Base-by-base conservation (phyloP, 2,329 filamentous ascomycete genomes). In the Blumeriella jaapii region DNA sequence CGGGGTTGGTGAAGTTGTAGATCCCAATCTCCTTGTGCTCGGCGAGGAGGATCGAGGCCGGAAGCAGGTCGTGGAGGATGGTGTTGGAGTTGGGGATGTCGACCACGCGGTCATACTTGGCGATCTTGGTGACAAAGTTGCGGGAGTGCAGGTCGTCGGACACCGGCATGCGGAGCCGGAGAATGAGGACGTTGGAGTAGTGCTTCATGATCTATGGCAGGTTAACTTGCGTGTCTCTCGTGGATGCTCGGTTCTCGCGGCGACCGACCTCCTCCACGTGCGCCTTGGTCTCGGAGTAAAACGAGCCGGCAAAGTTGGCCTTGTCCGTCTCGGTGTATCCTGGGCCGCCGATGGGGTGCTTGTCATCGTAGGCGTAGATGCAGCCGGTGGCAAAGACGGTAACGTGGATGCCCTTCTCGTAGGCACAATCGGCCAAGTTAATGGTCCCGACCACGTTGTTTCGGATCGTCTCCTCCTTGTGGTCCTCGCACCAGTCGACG, bases 1-100 rank as follows among this genome's bases (percentile, higher is more conserved):
- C 76, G 0, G 76, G 76, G 58, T 80, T 81, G 41, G 74, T 79
- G 55, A 80, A 79, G 60, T 81, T 81, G 59, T 74, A 78, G 46
- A 81, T 61, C 12, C 76, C 76, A 1, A 66, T 70, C 26, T 78
- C 74, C 25, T 61, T 59, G 57, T 76, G 64, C 54, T 78, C 69
- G 17, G 74, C 69, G 45, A 79, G 59, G 29, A 74, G 53, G 41
- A 79, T 63, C 2, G 71, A 68, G 9, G 68, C 67, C 8, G 76
- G 76, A 13, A 81, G 63, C 30, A 81, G 68, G 49, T 79, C 72
- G 43, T 68, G 64, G 28, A 81, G 65, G 47, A 81, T 71, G 28
- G 72, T 75, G 61, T 78, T 76, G 57, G 71, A 77, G 59, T 81
- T 80, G 41, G 74, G 74, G 31, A 81, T 71, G 54, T 80, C 67